Base-by-base conservation (phyloP, 768 basidiomycete species). In the Pulveroboletus sp. region DNA sequence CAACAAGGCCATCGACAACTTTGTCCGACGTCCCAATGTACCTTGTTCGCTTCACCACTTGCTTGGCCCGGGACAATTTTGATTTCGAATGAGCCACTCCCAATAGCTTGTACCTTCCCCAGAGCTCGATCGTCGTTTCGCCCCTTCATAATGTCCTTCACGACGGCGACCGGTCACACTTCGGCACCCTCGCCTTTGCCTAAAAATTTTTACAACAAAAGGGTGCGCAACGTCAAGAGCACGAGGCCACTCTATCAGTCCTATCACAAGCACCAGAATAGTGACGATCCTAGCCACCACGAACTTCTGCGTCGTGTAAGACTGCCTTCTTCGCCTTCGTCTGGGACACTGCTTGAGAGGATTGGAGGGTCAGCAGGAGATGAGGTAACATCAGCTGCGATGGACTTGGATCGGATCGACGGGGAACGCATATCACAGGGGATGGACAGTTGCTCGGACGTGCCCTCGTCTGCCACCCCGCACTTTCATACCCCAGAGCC, bases 401-500 rank as follows among this genome's bases (percentile, higher is more conserved):
- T 21, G 21, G 21, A 21, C 21, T 21, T 46, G 35, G 47, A 54
- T 46, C 46, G 18, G 27, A 54, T 58, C 47, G 51, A 55, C 41
- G 44, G 24, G 24, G 51, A n/a, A 17, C 38, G 46, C 35, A 21
- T 41, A 30, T 37, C 28, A 6, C 42, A 40, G 8, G 46, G 17
- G 24, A 32, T 15, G 37, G 55, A 43, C 21, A n/a, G 9, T 17
- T 8, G 24, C 17, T 5, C 43, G 3, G 18, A 46, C 39, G 28
- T 53, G 46, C 27, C 49, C 31, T 43, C 43, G 39, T 31, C 53
- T 39, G 2, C 43, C 17, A 21, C 36, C 9, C 54, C 57, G 2
- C 61, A 48, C 36, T 30, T 43, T 50, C 31, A 54, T 47, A 54
- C 60, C 8, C 59, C 62, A 40, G 62, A 55, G 26, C 57, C 62